Evolutionary conservation across 108 stramenopile species (phyloP).

Genomic region (Cyclotella cryptica): DNA sequence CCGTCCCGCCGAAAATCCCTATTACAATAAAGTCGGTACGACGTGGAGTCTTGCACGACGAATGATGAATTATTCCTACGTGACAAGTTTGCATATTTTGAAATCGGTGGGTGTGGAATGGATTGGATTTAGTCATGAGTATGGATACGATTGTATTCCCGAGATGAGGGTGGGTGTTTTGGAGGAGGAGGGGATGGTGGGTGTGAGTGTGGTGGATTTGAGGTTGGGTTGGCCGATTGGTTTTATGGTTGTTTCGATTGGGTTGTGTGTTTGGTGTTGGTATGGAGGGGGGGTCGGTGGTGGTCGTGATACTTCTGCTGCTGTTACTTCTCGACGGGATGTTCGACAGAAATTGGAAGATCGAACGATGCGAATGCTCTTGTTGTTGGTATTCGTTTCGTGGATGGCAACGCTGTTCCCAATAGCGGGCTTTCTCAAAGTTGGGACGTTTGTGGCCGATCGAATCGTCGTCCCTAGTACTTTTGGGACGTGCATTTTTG

Average conservation of each 20-base stretch:
- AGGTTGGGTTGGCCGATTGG: constrained; percentile 57
- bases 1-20: constrained; percentile 89
- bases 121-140: constrained; percentile 85
- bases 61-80: constrained; percentile 67
- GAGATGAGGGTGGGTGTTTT: constrained; percentile 32
- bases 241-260: constrained; percentile 40
- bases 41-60: constrained; percentile 21
- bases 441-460: constrained; percentile 88
- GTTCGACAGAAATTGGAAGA: constrained; percentile 11
- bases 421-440: constrained; percentile 79
- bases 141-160: constrained; percentile 82
- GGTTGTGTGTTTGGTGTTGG: neutral
- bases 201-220: constrained; percentile 50
- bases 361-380: constrained; percentile 41
- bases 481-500: constrained; percentile 65
- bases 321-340: neutral
- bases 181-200: neutral
- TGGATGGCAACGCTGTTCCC: constrained; percentile 86
- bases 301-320: neutral
- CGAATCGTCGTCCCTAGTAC: constrained; percentile 81
- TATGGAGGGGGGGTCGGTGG: neutral
- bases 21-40: constrained; percentile 44
- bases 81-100: constrained; percentile 66
- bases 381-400: constrained; percentile 59
- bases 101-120: constrained; percentile 67